phyloP scores from a whole-genome alignment of 2,329 filamentous ascomycete genomes.

The Aspergillus fructus region DNA sequence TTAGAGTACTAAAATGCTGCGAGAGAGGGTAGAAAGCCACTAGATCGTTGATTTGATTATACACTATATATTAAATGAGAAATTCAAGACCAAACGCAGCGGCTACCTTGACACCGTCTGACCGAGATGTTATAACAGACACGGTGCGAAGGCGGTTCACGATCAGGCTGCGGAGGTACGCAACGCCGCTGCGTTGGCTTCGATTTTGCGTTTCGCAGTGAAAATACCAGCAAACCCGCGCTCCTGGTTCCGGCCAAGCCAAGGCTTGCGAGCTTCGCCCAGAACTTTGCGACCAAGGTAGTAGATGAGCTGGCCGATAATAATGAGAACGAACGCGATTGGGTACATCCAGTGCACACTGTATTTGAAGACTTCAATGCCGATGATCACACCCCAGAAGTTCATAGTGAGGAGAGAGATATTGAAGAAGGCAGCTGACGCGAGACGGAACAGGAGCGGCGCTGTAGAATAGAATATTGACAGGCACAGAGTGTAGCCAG shows the following conservation, averaged over 20 bases:
- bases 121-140: neutral
- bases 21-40: neutral
- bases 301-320: constrained; percentile 81
- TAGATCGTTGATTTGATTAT: neutral
- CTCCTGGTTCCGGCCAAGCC: constrained; percentile 78
- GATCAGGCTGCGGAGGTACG: neutral
- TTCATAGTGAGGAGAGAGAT: constrained; percentile 91
- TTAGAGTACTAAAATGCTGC: neutral
- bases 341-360: constrained; percentile 88
- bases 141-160: neutral
- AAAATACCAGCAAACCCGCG: constrained; percentile 75
- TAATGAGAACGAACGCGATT: constrained; percentile 90
- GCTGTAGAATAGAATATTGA: constrained; percentile 83
- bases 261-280: constrained; percentile 62
- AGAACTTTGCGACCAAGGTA: constrained; percentile 79
- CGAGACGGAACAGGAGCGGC: constrained; percentile 84
- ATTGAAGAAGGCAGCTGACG: constrained; percentile 92
- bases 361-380: constrained; percentile 79
- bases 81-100: neutral
- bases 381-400: constrained; percentile 96
- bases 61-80: neutral
- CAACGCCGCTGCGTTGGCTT: constrained; percentile 16
- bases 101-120: neutral
- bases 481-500: constrained; percentile 85
- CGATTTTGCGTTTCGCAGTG: constrained; percentile 77